These are phyloP conservation scores for Jamesozyma rosinii DNA, from an alignment of 805 yeast species.

Conservation along the genomic window DNA sequence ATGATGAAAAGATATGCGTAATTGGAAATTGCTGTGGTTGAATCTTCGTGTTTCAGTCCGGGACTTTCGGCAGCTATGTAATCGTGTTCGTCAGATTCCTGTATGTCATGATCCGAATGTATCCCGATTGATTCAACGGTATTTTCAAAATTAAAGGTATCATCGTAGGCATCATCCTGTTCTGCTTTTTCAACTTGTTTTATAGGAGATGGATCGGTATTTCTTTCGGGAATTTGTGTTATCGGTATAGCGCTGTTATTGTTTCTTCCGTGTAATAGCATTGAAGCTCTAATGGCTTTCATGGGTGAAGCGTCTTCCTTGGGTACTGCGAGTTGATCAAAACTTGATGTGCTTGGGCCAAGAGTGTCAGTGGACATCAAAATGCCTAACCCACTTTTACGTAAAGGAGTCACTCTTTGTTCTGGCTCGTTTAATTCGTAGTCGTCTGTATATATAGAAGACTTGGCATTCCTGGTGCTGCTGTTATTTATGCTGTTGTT, in stretches of 20 bases:
- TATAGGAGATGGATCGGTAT: too few species aligned
- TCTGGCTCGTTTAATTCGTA: not conserved
- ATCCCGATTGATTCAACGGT: not conserved
- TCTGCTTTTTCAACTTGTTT: not conserved
- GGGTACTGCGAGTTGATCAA: not conserved
- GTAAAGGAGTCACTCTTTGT: not conserved
- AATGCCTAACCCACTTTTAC: not conserved
- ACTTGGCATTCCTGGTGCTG: not conserved
- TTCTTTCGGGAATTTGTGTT: not conserved
- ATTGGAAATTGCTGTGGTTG: slow-evolving; percentile 1
- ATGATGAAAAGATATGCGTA: slow-evolving; percentile 39
- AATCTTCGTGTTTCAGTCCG: not conserved
- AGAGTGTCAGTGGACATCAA: not conserved
- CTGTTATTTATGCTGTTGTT: not conserved
- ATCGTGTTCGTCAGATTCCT: not conserved
- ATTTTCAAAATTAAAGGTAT: slow-evolving; percentile 1
- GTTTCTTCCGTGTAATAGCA: slow-evolving; percentile 6
- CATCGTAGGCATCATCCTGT: not conserved
- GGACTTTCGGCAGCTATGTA: not conserved
- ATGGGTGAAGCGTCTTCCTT: slow-evolving; percentile 8
- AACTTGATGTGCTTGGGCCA: not conserved
- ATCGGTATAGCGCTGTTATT: slow-evolving; percentile 1
- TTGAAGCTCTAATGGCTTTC: slow-evolving; percentile 18
- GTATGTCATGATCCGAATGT: not conserved
- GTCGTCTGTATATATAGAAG: not conserved